Conservation (phyloP, 2,329 filamentous ascomycete species). For the Hansfordia pulvinata region DNA sequence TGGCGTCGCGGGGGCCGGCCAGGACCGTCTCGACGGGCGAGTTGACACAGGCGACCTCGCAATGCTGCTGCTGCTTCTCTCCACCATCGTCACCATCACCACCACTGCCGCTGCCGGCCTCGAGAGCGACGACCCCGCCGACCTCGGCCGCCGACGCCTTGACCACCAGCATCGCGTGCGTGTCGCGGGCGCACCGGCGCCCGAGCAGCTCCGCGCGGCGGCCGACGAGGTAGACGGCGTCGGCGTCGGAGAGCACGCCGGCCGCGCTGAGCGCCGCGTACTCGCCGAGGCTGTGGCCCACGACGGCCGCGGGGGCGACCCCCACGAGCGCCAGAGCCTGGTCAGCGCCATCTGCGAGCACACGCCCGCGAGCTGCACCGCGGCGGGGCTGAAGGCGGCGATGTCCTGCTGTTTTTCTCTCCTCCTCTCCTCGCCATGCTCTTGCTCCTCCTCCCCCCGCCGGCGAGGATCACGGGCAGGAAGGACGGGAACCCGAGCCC, state of each 20-base stretch:
- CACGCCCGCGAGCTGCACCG: slow-evolving; percentile 18
- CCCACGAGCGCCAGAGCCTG: slow-evolving; percentile 21
- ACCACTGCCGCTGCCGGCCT: slow-evolving; percentile 10
- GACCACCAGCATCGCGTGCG: slow-evolving; percentile 49
- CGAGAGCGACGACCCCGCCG: slow-evolving; percentile 24
- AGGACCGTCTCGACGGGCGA: slow-evolving; percentile 46
- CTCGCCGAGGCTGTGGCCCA: slow-evolving; percentile 40
- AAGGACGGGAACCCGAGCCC: slow-evolving; percentile 19
- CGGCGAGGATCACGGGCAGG: slow-evolving; percentile 18
- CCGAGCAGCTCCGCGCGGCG: slow-evolving; percentile 38
- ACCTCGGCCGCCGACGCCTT: slow-evolving; percentile 26
- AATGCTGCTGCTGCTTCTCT: no score
- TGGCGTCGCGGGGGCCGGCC: slow-evolving; percentile 32
- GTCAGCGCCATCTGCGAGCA: slow-evolving; percentile 22
- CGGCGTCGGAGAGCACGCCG: slow-evolving; percentile 41
- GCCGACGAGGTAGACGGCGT: slow-evolving; percentile 46
- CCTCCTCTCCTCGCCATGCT: no score
- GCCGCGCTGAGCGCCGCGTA: slow-evolving; percentile 45
- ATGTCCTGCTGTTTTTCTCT: no score
- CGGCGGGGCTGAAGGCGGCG: slow-evolving; percentile 10
- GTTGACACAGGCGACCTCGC: slow-evolving; percentile 43
- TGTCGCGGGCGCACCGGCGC: slow-evolving; percentile 35
- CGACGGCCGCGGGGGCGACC: slow-evolving; percentile 24
- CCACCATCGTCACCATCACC: slow-evolving; percentile 16
- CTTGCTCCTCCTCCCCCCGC: no score